A percentile compares a stretch with the other conserved stretches of the same genome.
phyloP scores from a whole-genome alignment of 768 basidiomycete genomes.

The Termitomyces sp. region DNA sequence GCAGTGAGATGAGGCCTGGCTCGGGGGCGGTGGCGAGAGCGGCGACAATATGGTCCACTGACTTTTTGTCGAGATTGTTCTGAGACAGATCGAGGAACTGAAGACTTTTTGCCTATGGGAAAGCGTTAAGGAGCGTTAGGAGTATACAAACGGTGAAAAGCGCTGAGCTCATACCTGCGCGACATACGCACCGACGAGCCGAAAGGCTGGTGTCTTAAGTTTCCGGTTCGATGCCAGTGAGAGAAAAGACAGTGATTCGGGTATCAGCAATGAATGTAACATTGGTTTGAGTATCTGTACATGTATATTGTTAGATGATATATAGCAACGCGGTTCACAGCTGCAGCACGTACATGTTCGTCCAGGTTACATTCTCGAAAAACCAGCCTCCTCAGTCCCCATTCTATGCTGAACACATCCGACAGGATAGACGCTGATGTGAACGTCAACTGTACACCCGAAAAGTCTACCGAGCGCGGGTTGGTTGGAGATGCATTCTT shows the following conservation, averaged over 20 bases:
- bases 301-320: not conserved
- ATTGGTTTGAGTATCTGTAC: constrained; percentile 80
- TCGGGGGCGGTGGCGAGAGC: constrained; percentile 56
- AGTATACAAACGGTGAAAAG: not conserved
- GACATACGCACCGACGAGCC: constrained; percentile 75
- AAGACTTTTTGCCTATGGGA: constrained; percentile 60
- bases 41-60: constrained; percentile 76
- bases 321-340: too few species aligned
- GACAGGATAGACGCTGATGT: constrained; percentile 77
- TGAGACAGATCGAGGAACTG: constrained; percentile 91
- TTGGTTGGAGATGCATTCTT: constrained; percentile 50
- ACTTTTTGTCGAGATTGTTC: constrained; percentile 78
- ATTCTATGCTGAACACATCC: constrained; percentile 89
- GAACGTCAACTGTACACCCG: constrained; percentile 69
- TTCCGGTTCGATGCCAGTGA: constrained; percentile 85
- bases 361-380: constrained; percentile 88
- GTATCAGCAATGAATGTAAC: constrained; percentile 85
- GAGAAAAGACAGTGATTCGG: constrained; percentile 73
- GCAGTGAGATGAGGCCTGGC: constrained; percentile 68
- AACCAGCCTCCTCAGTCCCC: constrained; percentile 84
- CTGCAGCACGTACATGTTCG: constrained; percentile 54
- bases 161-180: constrained; percentile 50
- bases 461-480: constrained; percentile 77
- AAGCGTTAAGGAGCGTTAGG: not conserved
- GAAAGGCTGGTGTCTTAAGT: constrained; percentile 74